Evolutionary conservation across 2,329 filamentous ascomycete genomes (phyloP).

Genomic region (Fusarium sp.): DNA sequence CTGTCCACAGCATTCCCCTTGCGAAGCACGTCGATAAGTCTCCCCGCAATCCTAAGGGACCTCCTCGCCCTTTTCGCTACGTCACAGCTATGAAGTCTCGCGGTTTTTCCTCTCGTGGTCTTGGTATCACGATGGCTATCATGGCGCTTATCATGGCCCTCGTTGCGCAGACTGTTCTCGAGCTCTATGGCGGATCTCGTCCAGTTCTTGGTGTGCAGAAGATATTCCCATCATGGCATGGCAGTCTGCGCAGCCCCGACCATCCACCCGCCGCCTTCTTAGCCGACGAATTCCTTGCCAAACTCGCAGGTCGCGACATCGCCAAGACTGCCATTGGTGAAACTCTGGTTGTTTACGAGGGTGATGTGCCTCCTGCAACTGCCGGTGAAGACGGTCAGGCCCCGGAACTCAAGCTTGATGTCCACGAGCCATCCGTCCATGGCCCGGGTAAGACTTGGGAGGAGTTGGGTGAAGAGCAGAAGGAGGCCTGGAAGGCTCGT

Average conservation of each 20-base stretch:
- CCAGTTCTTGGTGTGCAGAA: conserved; percentile 65
- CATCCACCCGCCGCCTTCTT: conserved; percentile 41
- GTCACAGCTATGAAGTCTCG: conserved; percentile 70
- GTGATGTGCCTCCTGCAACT: conserved; percentile 21
- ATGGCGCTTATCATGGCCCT: conserved; percentile 69
- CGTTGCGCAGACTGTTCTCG: conserved; percentile 70
- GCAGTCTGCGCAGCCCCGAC: conserved; percentile 42
- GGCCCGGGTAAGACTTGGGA: conserved; percentile 73
- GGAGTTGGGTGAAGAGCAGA: conserved; percentile 70
- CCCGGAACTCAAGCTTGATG: conserved; percentile 51
- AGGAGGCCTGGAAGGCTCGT: conserved; percentile 73
- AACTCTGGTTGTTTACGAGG: conserved; percentile 51
- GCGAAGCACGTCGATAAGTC: conserved; percentile 53
- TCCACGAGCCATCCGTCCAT: conserved; percentile 58
- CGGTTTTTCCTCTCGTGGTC: conserved; percentile 58
- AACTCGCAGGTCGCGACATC: conserved; percentile 49
- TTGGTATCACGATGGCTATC: conserved; percentile 64
- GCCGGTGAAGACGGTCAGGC: conserved; percentile 28
- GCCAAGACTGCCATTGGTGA: conserved; percentile 46
- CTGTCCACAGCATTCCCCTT: conserved; percentile 82
- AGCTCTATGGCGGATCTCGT: conserved; percentile 66
- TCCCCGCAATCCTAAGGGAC: conserved; percentile 47
- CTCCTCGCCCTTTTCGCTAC: conserved; percentile 69
- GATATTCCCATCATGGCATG: conserved; percentile 61
- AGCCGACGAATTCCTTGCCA: conserved; percentile 48